These are phyloP conservation scores for Hura crepitans DNA, from an alignment of 441 rosid species.

Conservation along the genomic window DNA sequence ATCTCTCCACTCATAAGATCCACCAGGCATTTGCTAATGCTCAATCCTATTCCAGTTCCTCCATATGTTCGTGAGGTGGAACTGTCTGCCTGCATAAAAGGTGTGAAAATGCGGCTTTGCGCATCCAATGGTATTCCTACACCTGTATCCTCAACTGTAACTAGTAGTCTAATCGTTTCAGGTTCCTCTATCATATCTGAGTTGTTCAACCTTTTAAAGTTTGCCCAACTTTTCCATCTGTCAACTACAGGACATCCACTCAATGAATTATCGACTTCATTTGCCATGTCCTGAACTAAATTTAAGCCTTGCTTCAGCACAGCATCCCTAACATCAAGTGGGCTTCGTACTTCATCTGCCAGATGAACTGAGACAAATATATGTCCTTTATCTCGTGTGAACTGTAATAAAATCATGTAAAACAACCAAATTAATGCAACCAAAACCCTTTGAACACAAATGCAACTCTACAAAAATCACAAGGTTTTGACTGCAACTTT, in stretches of 20 bases:
- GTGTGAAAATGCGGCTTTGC: conserved; percentile 78
- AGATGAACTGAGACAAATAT: conserved; percentile 83
- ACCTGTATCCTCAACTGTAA: conserved; percentile 94
- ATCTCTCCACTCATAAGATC: conserved; percentile 95
- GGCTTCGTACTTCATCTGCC: conserved; percentile 56
- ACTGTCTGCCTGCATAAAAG: conserved; percentile 97
- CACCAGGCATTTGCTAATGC: conserved; percentile 86
- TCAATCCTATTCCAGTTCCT: conserved; percentile 94
- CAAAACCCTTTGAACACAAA: conserved; percentile 5
- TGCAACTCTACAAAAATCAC: neutral
- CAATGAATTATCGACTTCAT: conserved; percentile 42
- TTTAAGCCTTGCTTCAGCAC: conserved; percentile 53
- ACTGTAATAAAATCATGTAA: conserved; percentile 44
- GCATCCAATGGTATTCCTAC: conserved; percentile 79
- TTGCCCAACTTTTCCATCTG: conserved; percentile 84
- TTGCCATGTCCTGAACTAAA: conserved; percentile 38
- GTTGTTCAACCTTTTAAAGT: conserved; percentile 39
- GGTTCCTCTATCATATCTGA: conserved; percentile 28
- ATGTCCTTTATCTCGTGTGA: conserved; percentile 78
- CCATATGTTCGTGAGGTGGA: conserved; percentile 95
- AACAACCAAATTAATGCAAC: conserved; percentile 9
- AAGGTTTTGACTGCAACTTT: neutral
- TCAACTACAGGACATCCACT: conserved; percentile 84
- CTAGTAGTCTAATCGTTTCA: conserved; percentile 54
- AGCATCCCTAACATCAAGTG: conserved; percentile 40